These are phyloP conservation scores for Terfezia claveryi DNA, from an alignment of 495 filamentous ascomycete species.

Conservation along the genomic window DNA sequence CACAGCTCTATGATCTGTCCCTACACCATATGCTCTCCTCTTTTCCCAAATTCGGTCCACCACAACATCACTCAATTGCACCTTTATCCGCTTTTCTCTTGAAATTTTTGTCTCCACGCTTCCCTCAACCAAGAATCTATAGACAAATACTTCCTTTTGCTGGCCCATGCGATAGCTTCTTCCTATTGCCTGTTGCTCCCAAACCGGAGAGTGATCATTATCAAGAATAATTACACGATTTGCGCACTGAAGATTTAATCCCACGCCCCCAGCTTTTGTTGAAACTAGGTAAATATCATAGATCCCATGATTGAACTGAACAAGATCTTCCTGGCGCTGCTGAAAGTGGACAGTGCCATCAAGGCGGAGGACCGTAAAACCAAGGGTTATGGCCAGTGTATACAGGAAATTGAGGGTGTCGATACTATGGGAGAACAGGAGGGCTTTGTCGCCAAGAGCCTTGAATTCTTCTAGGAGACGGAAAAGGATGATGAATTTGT, in stretches of 20 bases:
- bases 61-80: neutral
- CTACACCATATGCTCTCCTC: neutral
- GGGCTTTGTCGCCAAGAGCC: constrained; percentile 26
- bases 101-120: constrained; percentile 37
- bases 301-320: constrained; percentile 49
- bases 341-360: constrained; percentile 74
- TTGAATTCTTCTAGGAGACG: neutral
- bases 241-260: constrained; percentile 63
- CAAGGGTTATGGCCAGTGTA: neutral
- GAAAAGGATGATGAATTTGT: neutral
- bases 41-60: neutral
- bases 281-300: constrained; percentile 49
- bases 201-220: constrained; percentile 53
- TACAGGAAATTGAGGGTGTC: neutral
- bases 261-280: constrained; percentile 57
- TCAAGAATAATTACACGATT: constrained; percentile 68
- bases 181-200: constrained; percentile 76
- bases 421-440: constrained; percentile 42
- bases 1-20: neutral
- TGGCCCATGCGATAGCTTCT: constrained; percentile 77
- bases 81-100: neutral
- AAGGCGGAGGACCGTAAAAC: constrained; percentile 39
- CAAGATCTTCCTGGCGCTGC: constrained; percentile 60
- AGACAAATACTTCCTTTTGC: constrained; percentile 61
- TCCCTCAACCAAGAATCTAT: constrained; percentile 54